phyloP scores from a whole-genome alignment of 345 rosid species.

The Conringia planisiliqua region DNA sequence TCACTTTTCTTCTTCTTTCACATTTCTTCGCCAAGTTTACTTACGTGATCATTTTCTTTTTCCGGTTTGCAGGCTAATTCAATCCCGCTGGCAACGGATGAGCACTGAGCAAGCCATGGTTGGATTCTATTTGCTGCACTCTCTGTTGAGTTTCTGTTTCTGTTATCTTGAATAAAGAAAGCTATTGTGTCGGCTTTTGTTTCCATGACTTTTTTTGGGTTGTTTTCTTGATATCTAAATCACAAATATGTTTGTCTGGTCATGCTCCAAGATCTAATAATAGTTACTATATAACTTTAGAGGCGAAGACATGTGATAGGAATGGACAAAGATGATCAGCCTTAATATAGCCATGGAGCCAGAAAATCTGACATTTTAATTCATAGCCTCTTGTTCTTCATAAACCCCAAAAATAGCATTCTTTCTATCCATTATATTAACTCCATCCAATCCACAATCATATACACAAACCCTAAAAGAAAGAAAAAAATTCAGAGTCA shows the following conservation, averaged over 20 bases:
- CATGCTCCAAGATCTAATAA: not conserved
- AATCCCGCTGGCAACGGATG: conserved; percentile 37
- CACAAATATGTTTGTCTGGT: not conserved
- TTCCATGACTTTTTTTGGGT: not conserved
- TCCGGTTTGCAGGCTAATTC: conserved; percentile 40
- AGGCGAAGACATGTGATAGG: no score
- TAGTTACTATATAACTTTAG: not conserved
- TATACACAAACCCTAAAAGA: not conserved
- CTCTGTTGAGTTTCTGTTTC: not conserved
- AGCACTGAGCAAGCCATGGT: conserved; percentile 20
- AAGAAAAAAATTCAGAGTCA: not conserved
- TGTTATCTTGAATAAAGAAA: conserved; percentile 20
- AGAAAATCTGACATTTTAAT: not conserved
- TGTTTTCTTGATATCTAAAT: conserved; percentile 2
- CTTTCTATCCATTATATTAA: not conserved
- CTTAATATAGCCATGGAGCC: not conserved
- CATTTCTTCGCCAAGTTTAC: not conserved
- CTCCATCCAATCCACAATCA: not conserved
- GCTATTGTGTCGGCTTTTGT: not conserved
- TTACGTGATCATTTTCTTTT: not conserved
- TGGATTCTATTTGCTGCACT: conserved; percentile 2
- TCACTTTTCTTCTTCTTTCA: not conserved
- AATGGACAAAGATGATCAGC: not conserved
- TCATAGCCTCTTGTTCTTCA: not conserved
- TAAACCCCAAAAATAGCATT: not conserved